Conservation (phyloP, 495 filamentous ascomycete species). For the Aspergillus cavernicola region DNA sequence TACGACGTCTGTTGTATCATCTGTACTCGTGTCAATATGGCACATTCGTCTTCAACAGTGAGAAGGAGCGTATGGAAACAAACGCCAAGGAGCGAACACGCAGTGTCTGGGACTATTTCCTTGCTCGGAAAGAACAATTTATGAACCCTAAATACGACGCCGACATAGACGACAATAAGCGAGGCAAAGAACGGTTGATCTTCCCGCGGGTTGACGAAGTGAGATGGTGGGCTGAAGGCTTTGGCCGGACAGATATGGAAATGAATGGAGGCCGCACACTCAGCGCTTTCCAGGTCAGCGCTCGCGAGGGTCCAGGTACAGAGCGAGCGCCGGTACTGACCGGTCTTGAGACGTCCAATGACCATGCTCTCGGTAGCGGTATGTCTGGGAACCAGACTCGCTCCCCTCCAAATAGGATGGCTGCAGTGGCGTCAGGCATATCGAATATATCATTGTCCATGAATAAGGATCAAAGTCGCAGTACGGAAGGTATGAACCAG, state of each 20-base stretch:
- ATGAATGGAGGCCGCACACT: slow-evolving; percentile 71
- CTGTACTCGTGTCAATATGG: slow-evolving; percentile 96
- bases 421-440: slow-evolving; percentile 40
- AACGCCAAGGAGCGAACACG: slow-evolving; percentile 68
- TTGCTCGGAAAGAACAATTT: slow-evolving; percentile 73
- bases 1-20: slow-evolving; percentile 87
- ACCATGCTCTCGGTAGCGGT: slow-evolving; percentile 28
- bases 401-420: slow-evolving; percentile 29
- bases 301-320: slow-evolving; percentile 19
- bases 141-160: slow-evolving; percentile 75
- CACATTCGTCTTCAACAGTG: slow-evolving; percentile 92
- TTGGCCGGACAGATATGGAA: slow-evolving; percentile 78
- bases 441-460: slow-evolving; percentile 37
- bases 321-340: slow-evolving; percentile 36
- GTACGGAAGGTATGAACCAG: slow-evolving; percentile 23
- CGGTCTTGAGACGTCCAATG: slow-evolving; percentile 47
- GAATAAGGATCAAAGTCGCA: slow-evolving; percentile 20
- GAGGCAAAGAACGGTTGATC: slow-evolving; percentile 76
- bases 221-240: slow-evolving; percentile 89
- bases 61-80: slow-evolving; percentile 80
- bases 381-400: slow-evolving; percentile 20
- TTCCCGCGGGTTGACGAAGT: slow-evolving; percentile 68
- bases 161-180: slow-evolving; percentile 69
- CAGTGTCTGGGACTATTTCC: slow-evolving; percentile 95
- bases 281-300: slow-evolving; percentile 10